These are phyloP conservation scores for Gaultheria prostrata DNA, from an alignment of 148 eudicot genomes.

Conservation along the genomic window DNA sequence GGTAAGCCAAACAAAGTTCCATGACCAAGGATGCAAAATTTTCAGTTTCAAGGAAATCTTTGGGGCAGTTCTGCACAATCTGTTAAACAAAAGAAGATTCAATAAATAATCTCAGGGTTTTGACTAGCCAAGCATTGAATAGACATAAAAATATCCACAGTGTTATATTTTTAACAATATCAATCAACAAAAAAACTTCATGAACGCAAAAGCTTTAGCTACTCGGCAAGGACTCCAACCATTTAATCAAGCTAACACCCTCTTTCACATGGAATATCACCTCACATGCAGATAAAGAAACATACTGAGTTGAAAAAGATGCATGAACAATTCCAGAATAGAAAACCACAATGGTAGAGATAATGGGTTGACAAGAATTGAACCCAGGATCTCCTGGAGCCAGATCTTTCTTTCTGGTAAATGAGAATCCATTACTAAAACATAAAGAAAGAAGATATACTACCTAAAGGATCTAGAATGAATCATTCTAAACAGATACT, in stretches of 20 bases:
- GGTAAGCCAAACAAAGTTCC: constrained; percentile 71
- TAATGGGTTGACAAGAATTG: neutral
- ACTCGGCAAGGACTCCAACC: neutral
- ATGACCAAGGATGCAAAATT: constrained; percentile 46
- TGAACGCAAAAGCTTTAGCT: neutral
- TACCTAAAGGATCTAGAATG: neutral
- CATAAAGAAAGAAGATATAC: neutral
- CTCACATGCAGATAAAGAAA: neutral
- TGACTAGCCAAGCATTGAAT: neutral
- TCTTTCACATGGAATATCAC: neutral
- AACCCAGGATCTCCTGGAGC: neutral
- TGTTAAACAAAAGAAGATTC: constrained; percentile 32
- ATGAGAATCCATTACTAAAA: neutral
- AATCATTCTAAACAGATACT: neutral
- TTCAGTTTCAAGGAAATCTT: constrained; percentile 54
- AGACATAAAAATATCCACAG: neutral
- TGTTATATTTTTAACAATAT: neutral
- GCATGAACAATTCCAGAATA: neutral
- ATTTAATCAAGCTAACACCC: neutral
- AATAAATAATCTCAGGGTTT: constrained; percentile 6
- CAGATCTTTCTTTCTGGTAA: neutral
- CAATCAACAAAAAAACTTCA: constrained; percentile 1
- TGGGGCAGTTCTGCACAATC: constrained; percentile 85
- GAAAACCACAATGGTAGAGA: neutral
- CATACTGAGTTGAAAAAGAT: neutral